Evolutionary conservation across 2,329 filamentous ascomycete species (phyloP), one percentile per base, ranked within the genome.

Genomic region (Sclerotinia spermophila): DNA sequence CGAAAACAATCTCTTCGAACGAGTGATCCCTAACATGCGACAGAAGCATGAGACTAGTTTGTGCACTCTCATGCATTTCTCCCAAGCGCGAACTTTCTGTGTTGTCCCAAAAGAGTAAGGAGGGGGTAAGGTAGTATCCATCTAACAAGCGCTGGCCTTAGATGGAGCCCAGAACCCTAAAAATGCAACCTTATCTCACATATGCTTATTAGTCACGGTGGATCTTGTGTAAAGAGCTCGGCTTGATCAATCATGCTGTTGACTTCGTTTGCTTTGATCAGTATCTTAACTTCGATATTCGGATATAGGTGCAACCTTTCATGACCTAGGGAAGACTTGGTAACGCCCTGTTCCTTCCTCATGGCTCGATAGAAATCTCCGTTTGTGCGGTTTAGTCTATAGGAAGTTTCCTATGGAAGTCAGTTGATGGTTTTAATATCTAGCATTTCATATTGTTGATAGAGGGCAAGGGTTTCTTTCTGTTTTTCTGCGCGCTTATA

Each of bases 41-140:
- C 62, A 66, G 62, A 15, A 66, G 62, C 62, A 66, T 66, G 62
- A 19, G 45, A 53, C n/a, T 53, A 30, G 17, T 40, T 55, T 66
- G 45, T 66, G 33, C 45, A 38, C n/a, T 53, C 33, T 53, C 45
- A 5, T 66, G 35, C 45, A 40, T 30, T 35, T 53, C 35, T 30
- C 62, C 3, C 45, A 42, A 66, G 62, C n/a, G 35, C 45, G 33
- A 30, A 42, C 45, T 53, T 48, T 66, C 11, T 42, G 17, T 38
- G 21, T 17, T 30, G 33, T 21, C 61, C 44, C 45, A 5, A 53
- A 19, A 40, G 45, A 65, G 45, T 53, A 30, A 42, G 19, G 17
- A 40, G 45, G 62, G 62, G 45, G 45, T 35, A 66, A 27, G 19
- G 60, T 19, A 48, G 60, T 44, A 62, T 35, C 60, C 30, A 60